Conservation (phyloP, 352 stramenopile genomes). For the Globisporangium rhizosaccharum region DNA sequence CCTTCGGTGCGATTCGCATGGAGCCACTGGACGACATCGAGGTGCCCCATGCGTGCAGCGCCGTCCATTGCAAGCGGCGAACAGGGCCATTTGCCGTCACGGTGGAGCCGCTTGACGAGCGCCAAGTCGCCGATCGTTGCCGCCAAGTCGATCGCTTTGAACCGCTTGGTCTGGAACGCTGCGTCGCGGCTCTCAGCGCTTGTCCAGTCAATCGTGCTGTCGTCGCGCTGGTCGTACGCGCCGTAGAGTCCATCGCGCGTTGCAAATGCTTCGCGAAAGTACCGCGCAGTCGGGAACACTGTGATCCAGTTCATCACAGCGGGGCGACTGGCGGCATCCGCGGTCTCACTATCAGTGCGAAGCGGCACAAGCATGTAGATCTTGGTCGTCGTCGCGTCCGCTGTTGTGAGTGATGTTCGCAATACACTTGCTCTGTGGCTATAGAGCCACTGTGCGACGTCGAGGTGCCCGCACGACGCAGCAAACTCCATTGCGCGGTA, state of each 20-base stretch:
- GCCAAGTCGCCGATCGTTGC: slow-evolving; percentile 24
- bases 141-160: slow-evolving; percentile 25
- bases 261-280: slow-evolving; percentile 29
- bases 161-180: slow-evolving; percentile 14
- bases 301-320: slow-evolving; percentile 31
- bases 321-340: too few species aligned
- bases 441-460: slow-evolving; percentile 34
- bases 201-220: slow-evolving; percentile 21
- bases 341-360: slow-evolving; percentile 9
- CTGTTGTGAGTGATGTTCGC: not conserved
- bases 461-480: slow-evolving; percentile 18
- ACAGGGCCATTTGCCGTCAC: slow-evolving; percentile 27
- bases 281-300: slow-evolving; percentile 20
- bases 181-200: slow-evolving; percentile 4
- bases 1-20: slow-evolving; percentile 35
- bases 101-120: slow-evolving; percentile 29
- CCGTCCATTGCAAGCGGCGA: slow-evolving; percentile 34
- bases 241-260: slow-evolving; percentile 23
- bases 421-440: slow-evolving; percentile 8
- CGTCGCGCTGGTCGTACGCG: slow-evolving; percentile 29
- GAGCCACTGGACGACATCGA: slow-evolving; percentile 34
- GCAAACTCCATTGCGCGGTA: slow-evolving; percentile 40
- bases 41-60: slow-evolving; percentile 29
- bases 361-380: slow-evolving; percentile 31
- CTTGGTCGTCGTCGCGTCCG: slow-evolving; percentile 2